Evolutionary conservation across 2,329 filamentous ascomycete species (phyloP).

Genomic region (Didymella glomerata): DNA sequence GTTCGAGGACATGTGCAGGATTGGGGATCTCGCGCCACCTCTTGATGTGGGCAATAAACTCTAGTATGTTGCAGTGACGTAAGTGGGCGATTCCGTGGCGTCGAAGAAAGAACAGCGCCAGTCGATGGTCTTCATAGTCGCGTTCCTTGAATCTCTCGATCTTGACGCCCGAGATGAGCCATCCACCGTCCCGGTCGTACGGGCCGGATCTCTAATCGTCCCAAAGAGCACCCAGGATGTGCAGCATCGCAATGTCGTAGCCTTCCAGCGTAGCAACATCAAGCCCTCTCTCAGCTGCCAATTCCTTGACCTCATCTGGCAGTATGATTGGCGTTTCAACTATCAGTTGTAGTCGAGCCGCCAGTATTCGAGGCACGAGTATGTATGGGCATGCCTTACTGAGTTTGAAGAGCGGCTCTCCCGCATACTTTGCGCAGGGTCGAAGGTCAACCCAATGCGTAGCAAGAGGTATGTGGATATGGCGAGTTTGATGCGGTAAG

Average conservation of each 20-base stretch:
- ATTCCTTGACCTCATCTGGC: constrained; percentile 1
- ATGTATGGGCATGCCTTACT: constrained; percentile 12
- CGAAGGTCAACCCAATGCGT: background rate
- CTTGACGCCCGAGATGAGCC: constrained; percentile 1
- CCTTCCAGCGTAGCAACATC: background rate
- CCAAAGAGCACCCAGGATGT: constrained; percentile 15
- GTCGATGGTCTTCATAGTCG: constrained; percentile 3
- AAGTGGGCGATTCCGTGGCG: constrained; percentile 4
- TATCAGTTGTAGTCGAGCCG: constrained; percentile 12
- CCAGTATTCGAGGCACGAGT: constrained; percentile 5
- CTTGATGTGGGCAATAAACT: constrained; percentile 15
- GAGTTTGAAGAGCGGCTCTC: constrained; percentile 10
- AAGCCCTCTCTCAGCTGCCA: constrained; percentile 1
- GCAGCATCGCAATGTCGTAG: constrained; percentile 11
- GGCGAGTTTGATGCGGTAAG: background rate
- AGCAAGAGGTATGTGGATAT: background rate
- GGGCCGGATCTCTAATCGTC: constrained; percentile 11
- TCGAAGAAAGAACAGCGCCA: constrained; percentile 15
- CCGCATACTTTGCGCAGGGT: constrained; percentile 8
- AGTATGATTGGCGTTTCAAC: constrained; percentile 5
- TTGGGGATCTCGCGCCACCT: constrained; percentile 18
- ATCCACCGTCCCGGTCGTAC: background rate
- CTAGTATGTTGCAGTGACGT: constrained; percentile 16
- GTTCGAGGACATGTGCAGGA: constrained; percentile 7
- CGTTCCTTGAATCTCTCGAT: background rate